These are phyloP conservation scores for Phytopythium helicoides DNA, from an alignment of 352 stramenopile species.

Conservation along the genomic window DNA sequence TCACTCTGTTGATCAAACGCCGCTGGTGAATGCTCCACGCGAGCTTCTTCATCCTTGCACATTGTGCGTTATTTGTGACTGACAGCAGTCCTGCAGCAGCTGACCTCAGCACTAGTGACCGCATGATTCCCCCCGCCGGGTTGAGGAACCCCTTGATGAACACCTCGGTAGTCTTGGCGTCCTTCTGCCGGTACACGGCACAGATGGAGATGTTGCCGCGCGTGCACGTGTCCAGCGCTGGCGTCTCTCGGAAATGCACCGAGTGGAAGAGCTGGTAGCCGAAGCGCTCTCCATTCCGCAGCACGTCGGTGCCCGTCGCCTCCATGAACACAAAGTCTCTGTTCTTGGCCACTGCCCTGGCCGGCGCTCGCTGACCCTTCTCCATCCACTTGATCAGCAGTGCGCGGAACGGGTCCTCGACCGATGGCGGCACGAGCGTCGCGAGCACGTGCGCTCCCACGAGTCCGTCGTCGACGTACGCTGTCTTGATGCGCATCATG, in stretches of 20 bases:
- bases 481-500: slow-evolving; percentile 36
- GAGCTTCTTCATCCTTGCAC: slow-evolving; percentile 61
- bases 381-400: slow-evolving; percentile 51
- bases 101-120: slow-evolving; percentile 29
- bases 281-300: slow-evolving; percentile 47
- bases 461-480: slow-evolving; percentile 36
- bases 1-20: neutral
- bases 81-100: slow-evolving; percentile 30
- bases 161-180: slow-evolving; percentile 36
- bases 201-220: slow-evolving; percentile 52
- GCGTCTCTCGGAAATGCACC: slow-evolving; percentile 41
- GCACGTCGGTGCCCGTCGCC: slow-evolving; percentile 30
- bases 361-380: slow-evolving; percentile 19
- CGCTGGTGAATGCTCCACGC: slow-evolving; percentile 42
- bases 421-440: slow-evolving; percentile 29
- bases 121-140: slow-evolving; percentile 27
- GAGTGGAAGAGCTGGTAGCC: slow-evolving; percentile 57
- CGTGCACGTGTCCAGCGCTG: slow-evolving; percentile 23
- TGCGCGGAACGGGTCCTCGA: slow-evolving; percentile 30
- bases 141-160: slow-evolving; percentile 43
- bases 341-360: slow-evolving; percentile 39
- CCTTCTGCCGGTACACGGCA: slow-evolving; percentile 43
- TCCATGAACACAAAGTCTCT: slow-evolving; percentile 57
- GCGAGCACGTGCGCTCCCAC: slow-evolving; percentile 33
- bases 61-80: slow-evolving; percentile 32